Evolutionary conservation across 805 yeast species (phyloP), one percentile per base, ranked within the genome.

Genomic region (Ascoidea rubescens): DNA sequence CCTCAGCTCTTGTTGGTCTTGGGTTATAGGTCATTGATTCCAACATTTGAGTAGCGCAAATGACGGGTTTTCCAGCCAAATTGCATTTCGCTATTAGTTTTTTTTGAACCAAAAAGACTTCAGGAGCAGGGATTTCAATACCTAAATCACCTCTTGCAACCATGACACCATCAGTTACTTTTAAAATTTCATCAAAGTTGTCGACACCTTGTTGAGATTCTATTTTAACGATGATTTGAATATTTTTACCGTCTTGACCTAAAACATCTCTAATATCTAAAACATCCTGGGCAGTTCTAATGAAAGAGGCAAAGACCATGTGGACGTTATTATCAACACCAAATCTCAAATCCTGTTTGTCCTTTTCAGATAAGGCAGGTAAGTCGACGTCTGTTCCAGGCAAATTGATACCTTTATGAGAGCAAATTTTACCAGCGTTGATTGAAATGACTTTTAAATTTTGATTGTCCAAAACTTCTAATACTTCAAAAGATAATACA

Each of bases 101-200:
- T 81, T 93, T 93, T 78, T 93, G 99, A 63, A 90, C 98, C 64
- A 93, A 89, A 71, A 93, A 90, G 58, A 93, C 99, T 77, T 90
- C 95, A 59, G 97, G 91, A 60, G 99, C 98, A 61, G 98, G 98
- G 66, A 93, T 93, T 78, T 93, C 99, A 67, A 93, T 93, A 80
- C 99, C 99, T 65, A 93, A 80, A 72, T 93, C 99, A 79, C 99
- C 99, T 76, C 99, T 85, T 66, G 99, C 99, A 70, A 93, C 98
- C 99, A 93, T 93, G 67, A 93, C 96, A 78, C 98, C 99, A 70
- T 93, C 99, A 58, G 99, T 93, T 71, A 82, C 96, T 64, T 70
- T 70, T 69, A 93, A 82, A 67, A 93, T 93, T 58, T 87, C 97
- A 72, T 93, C 99, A 68, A 93, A 93, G 83, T 93, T 93, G 86